phyloP scores from a whole-genome alignment of 2,329 filamentous ascomycete genomes.

The Tolypocladium amazonense region DNA sequence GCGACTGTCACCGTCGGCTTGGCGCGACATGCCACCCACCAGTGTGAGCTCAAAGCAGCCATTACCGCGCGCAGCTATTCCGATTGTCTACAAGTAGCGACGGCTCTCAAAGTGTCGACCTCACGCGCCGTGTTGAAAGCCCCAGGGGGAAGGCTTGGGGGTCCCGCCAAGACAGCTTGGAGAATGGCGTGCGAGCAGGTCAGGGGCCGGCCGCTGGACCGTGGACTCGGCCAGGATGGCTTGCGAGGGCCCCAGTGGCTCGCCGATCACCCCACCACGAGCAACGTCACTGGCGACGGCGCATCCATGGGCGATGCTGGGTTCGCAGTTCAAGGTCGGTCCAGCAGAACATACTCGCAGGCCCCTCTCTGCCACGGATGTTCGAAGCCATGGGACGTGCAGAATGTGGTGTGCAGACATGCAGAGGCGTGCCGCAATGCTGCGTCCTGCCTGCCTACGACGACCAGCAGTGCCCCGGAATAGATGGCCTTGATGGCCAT shows the following conservation, averaged over 20 bases:
- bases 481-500: not conserved
- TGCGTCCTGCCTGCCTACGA: not conserved
- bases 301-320: not conserved
- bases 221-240: not conserved
- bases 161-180: not conserved
- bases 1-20: not conserved
- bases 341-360: not conserved
- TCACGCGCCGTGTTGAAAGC: not conserved
- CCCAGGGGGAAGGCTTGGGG: not conserved
- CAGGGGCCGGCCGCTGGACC: not conserved
- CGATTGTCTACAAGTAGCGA: not conserved
- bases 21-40: not conserved
- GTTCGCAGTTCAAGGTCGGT: not conserved
- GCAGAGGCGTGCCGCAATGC: not conserved
- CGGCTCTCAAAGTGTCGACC: not conserved
- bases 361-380: not conserved
- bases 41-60: not conserved
- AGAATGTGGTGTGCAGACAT: not conserved
- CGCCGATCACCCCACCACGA: not conserved
- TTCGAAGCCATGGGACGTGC: not conserved
- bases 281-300: not conserved
- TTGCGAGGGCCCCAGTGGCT: not conserved
- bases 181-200: constrained; percentile 1
- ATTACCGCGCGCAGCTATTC: not conserved
- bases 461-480: not conserved